phyloP scores from a whole-genome alignment of 2,329 filamentous ascomycete genomes.

The Phoma sp. region DNA sequence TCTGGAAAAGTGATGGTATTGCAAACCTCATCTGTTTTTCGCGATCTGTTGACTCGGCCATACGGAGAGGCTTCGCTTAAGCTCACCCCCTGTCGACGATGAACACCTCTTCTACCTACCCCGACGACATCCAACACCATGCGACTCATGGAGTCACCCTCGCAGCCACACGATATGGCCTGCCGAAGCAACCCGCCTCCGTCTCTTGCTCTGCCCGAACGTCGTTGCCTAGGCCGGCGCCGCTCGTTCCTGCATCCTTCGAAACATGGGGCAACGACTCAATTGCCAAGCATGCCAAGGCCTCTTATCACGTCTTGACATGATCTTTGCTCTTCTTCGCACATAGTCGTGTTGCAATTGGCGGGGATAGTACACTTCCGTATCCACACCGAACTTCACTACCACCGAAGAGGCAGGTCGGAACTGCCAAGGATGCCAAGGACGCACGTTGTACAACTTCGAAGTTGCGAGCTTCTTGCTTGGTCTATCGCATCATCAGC shows the following conservation, averaged over 20 bases:
- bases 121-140: neutral
- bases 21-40: too few species aligned
- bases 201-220: neutral
- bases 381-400: constrained; percentile 15
- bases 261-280: constrained; percentile 17
- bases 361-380: constrained; percentile 10
- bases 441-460: constrained; percentile 7
- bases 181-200: neutral
- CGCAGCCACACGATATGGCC: too few species aligned
- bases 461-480: constrained; percentile 18
- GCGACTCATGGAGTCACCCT: too few species aligned
- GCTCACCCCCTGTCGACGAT: neutral
- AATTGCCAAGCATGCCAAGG: constrained; percentile 31
- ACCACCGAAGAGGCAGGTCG: constrained; percentile 29
- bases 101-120: neutral
- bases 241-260: constrained; percentile 16
- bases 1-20: too few species aligned
- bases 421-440: constrained; percentile 16
- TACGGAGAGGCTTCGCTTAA: neutral
- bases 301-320: constrained; percentile 37
- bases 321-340: constrained; percentile 23
- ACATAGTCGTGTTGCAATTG: constrained; percentile 20
- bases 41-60: neutral
- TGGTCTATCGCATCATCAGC: constrained; percentile 19
- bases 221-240: neutral